Base-by-base conservation (phyloP, 129 eudicot genomes). In the Mikania micrantha region DNA sequence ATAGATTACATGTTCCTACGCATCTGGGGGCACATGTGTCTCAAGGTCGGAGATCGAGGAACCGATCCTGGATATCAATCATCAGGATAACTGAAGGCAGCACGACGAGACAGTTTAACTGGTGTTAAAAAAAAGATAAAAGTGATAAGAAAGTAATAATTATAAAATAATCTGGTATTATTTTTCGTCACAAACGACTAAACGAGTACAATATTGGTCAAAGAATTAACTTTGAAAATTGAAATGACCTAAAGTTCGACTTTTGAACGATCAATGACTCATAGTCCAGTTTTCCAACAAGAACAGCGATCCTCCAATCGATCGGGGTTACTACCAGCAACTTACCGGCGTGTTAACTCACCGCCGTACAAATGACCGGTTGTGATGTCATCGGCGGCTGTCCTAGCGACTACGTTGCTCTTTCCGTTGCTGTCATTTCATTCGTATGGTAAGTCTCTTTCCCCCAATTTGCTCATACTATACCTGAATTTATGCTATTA, bases 361-460 rank as follows among this genome's bases (percentile, higher is more conserved):
- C 35, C 35, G 61, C 19, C 19, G 61, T 24, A 25, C 9, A 54
- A 13, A 54, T 54, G 61, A 54, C 36, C 19, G 61, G 61, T 1
- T 54, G 61, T 25, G 61, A 54, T 9, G 61, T 54, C 17, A 61
- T 56, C 32, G 97, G 97, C 56, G 95, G 97, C 63, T 90, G 97
- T 50, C 87, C 95, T 29, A 84, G 89, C 72, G 95, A 90, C 78
- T 90, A 87, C 69, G 80, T 85, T 9, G 92, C 97, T 50, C 69
- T 90, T 34, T 81, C 90, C 65, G 24, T 87, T 49, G 69, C 92
- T 21, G 17, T 75, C 34, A 8, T 87, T 40, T 81, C 92, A 17
- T 62, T 87, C 73, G 32, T 79, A 67, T 69, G 83, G 97, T 90
- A 81, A 44, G 60, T 63, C 57, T 57, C 22, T 25, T 65, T 74